Conservation (phyloP, 2,329 filamentous ascomycete genomes). For the Trichoderma sp. region DNA sequence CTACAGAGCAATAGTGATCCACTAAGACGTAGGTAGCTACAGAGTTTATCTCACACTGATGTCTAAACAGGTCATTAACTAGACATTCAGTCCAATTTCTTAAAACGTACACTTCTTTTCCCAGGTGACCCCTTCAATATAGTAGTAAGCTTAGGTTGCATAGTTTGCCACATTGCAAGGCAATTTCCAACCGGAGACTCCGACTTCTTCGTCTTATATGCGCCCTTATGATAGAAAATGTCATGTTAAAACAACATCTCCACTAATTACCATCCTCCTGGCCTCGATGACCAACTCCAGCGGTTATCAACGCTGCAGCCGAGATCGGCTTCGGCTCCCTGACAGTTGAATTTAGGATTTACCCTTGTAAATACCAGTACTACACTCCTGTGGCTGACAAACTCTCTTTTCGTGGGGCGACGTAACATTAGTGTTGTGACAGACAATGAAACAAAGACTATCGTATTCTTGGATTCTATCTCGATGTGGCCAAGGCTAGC, state of each 20-base stretch:
- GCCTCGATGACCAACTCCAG: not conserved
- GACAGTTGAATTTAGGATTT: not conserved
- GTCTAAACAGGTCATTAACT: rapidly evolving
- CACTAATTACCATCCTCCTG: not conserved
- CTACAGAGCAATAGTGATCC: not conserved
- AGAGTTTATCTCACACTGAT: not conserved
- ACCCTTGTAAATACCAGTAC: not conserved
- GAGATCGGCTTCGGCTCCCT: not conserved
- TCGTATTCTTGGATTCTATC: not conserved
- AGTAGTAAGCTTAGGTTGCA: not conserved
- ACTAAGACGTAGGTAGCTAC: not conserved
- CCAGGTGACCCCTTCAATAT: not conserved
- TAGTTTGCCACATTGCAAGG: not conserved
- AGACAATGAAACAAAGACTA: not conserved
- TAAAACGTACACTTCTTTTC: not conserved
- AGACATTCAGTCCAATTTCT: not conserved
- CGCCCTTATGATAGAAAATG: not conserved
- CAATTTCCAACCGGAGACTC: not conserved
- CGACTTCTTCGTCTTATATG: not conserved
- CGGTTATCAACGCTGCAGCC: not conserved
- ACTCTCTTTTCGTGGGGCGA: too few species aligned
- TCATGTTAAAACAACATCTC: not conserved
- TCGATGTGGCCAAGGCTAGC: not conserved
- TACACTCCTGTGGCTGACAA: not conserved
- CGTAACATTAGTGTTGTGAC: not conserved